phyloP scores from a whole-genome alignment of 768 basidiomycete genomes.

The Scleroderma citrinum region DNA sequence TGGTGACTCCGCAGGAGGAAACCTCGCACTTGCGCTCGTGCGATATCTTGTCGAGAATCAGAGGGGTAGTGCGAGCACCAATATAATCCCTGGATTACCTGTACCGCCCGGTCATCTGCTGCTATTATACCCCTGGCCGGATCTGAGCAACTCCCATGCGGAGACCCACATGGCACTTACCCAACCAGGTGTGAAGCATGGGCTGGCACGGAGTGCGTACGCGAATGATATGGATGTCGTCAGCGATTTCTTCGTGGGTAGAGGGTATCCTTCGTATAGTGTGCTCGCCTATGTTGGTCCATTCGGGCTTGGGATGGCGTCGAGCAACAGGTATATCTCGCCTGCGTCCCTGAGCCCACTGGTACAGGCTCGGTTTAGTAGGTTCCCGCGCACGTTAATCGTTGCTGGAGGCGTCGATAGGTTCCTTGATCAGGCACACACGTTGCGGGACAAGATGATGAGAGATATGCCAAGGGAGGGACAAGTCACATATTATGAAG shows the following conservation, averaged over 20 bases:
- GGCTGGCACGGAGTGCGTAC: background rate
- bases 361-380: constrained; percentile 11
- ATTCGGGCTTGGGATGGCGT: constrained; percentile 3
- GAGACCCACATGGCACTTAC: no score
- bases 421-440: constrained; percentile 21
- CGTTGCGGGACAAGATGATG: constrained; percentile 17
- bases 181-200: background rate
- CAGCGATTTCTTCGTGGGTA: background rate
- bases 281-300: constrained; percentile 7
- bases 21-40: constrained; percentile 23
- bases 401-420: constrained; percentile 24
- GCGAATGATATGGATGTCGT: background rate
- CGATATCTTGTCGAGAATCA: constrained; percentile 12
- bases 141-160: constrained; percentile 3
- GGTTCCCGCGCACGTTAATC: constrained; percentile 25
- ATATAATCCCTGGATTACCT: background rate
- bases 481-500: constrained; percentile 16
- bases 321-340: constrained; percentile 7
- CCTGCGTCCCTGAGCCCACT: constrained; percentile 8
- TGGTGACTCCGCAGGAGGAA: constrained; percentile 37
- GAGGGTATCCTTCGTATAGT: background rate
- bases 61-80: background rate
- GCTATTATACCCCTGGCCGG: constrained; percentile 5
- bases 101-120: constrained; percentile 7
- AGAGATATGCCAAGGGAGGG: constrained; percentile 20